Percentiles rank a stretch among this genome's conserved stretches.
phyloP scores from a whole-genome alignment of 805 yeast genomes.

The Diddensiella transvaalensis region DNA sequence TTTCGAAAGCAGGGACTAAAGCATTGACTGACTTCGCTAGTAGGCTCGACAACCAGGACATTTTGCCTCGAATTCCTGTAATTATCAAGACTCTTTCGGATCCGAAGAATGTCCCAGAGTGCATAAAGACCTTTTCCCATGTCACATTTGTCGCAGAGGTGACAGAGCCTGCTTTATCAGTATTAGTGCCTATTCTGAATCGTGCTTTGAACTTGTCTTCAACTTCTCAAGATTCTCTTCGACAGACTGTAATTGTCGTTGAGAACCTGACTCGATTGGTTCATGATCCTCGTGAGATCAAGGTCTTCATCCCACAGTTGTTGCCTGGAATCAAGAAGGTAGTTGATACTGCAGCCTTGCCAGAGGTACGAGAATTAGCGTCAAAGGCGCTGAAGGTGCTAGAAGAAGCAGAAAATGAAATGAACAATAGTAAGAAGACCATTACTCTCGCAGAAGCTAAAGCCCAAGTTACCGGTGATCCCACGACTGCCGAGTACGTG shows the following conservation, averaged over 20 bases:
- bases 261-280: constrained; percentile 95
- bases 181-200: constrained; percentile 86
- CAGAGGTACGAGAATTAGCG: constrained; percentile 94
- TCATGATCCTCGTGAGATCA: constrained; percentile 89
- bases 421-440: constrained; percentile 75
- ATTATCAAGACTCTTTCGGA: constrained; percentile 87
- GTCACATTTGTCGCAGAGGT: constrained; percentile 98
- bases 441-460: constrained; percentile 47
- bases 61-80: constrained; percentile 76
- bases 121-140: constrained; percentile 83
- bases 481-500: constrained; percentile 31
- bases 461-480: constrained; percentile 35
- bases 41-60: constrained; percentile 88
- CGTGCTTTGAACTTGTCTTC: constrained; percentile 84
- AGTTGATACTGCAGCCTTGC: constrained; percentile 83
- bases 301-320: constrained; percentile 76
- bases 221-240: constrained; percentile 90
- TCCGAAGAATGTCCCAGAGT: constrained; percentile 82
- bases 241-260: constrained; percentile 94
- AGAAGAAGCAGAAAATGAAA: constrained; percentile 71
- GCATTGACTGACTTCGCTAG: constrained; percentile 68
- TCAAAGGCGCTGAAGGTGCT: constrained; percentile 78
- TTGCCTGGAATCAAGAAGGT: constrained; percentile 92
- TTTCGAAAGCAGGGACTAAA: constrained; percentile 78
- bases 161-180: constrained; percentile 88